Conservation (phyloP, 2,329 filamentous ascomycete species). For the Phaeosphaeria sp. region DNA sequence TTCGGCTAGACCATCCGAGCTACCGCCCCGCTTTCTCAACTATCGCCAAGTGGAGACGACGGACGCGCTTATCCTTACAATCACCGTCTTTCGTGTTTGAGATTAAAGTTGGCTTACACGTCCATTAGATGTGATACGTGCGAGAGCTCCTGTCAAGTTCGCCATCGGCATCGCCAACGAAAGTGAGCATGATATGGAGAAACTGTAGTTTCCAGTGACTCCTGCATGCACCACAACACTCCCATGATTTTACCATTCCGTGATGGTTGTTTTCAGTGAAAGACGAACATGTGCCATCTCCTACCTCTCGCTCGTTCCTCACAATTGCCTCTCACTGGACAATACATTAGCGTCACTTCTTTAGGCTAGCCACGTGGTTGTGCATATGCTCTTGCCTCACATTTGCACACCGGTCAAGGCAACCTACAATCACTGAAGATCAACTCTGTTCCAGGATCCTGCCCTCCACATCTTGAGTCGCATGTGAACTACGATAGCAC, state of each 20-base stretch:
- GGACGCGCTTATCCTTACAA: background rate
- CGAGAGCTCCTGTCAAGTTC: too few relatives aligned
- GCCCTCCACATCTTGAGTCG: background rate
- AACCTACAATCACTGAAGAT: background rate
- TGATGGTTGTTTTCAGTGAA: background rate
- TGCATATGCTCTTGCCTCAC: constrained; percentile 7
- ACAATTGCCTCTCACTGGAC: background rate
- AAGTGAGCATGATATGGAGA: background rate
- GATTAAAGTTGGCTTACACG: too few relatives aligned
- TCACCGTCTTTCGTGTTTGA: background rate
- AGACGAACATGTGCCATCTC: background rate
- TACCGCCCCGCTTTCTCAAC: constrained; percentile 1
- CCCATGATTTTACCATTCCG: background rate
- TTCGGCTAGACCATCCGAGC: background rate
- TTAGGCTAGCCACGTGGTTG: constrained; percentile 16
- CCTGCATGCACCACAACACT: background rate
- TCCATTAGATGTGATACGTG: too few relatives aligned
- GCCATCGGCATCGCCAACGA: background rate
- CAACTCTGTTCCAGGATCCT: background rate
- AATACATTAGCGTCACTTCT: background rate
- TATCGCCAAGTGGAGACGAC: background rate
- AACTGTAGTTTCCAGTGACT: background rate
- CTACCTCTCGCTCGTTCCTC: background rate
- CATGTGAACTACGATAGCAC: background rate
- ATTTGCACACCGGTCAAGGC: constrained; percentile 2